Conservation (phyloP, 805 yeast species). For the Wickerhamiella sorbophila region DNA sequence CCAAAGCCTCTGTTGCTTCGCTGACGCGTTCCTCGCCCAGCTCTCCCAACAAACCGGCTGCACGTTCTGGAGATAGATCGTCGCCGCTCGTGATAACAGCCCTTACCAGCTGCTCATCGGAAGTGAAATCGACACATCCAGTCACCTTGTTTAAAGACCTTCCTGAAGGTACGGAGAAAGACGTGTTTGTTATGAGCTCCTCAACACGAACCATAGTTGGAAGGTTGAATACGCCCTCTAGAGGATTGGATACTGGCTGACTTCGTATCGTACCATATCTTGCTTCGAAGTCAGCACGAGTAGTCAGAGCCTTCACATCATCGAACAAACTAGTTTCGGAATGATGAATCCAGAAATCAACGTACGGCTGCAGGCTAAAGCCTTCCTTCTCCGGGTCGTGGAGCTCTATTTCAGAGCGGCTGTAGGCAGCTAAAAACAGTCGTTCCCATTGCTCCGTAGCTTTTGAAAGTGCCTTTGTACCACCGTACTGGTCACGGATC, state of each 20-base stretch:
- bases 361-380: conserved; percentile 37
- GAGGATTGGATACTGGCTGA: conserved; percentile 16
- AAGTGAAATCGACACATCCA: conserved; percentile 10
- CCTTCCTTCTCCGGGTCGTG: conserved; percentile 29
- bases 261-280: conserved; percentile 32
- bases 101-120: conserved; percentile 12
- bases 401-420: conserved; percentile 30
- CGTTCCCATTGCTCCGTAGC: conserved; percentile 50
- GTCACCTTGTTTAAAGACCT: too few relatives aligned
- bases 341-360: conserved; percentile 50
- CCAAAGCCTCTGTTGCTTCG: conserved; percentile 37
- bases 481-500: conserved; percentile 46
- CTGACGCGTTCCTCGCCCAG: conserved; percentile 35
- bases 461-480: conserved; percentile 41
- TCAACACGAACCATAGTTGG: conserved; percentile 64
- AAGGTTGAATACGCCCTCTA: conserved; percentile 34
- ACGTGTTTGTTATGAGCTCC: conserved; percentile 31
- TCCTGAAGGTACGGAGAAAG: conserved; percentile 22
- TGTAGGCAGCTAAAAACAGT: conserved; percentile 44
- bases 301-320: conserved; percentile 13
- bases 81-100: conserved; percentile 46
- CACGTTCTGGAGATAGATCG: conserved; percentile 33
- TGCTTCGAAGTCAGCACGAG: conserved; percentile 32
- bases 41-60: conserved; percentile 33
- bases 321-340: conserved; percentile 26